Base-by-base conservation (phyloP, 2,329 filamentous ascomycete genomes). In the Plenodomus biglobosus region DNA sequence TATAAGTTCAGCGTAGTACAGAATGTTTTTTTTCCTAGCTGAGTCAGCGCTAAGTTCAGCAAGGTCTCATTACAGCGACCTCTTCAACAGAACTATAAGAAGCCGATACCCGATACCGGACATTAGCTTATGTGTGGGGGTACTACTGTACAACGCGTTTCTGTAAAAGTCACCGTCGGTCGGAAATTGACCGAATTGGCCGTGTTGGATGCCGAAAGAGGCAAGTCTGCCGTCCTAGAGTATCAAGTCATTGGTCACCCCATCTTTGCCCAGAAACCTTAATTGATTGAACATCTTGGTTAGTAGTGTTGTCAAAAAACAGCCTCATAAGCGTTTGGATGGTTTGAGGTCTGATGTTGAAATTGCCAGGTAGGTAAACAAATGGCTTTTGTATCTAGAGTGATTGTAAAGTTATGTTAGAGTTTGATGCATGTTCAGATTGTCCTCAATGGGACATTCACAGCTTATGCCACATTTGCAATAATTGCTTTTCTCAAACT, bases 221-320 rank as follows among this genome's bases (percentile, higher is more conserved):
- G 27, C 30, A 8, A 63, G 21, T 7, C 40, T 17, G 8, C 44
- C 47, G 11, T 51, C 1, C 45, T 49, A 40, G 3, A 27, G 22
- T 3, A 50, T 16, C n/a, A 22, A 50, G 57, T 13, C 40, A 34
- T 17, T 62, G 56, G n/a, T 57, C 57, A n/a, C 3, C 59, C 58
- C 61, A 66, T 63, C 37, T 64, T 66, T 1, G 61, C 54, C 58
- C 59, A 64, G 13, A 44, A 45, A 8, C 56, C 55, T 27, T 55
- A 37, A 11, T 48, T 21, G 1, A 46, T 48, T 32, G 53, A 64
- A 1, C n/a, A 64, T 53, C 10, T 54, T 51, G 11, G 40, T 24
- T 4, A 64, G 37, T 15, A 61, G 38, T 1, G 40, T n/a, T 17
- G 17, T 45, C 4, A 58, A 61, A 2, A 64, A 35, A 11, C 60